phyloP scores from a whole-genome alignment of 2,329 filamentous ascomycete genomes.

The Ustulina deusta region DNA sequence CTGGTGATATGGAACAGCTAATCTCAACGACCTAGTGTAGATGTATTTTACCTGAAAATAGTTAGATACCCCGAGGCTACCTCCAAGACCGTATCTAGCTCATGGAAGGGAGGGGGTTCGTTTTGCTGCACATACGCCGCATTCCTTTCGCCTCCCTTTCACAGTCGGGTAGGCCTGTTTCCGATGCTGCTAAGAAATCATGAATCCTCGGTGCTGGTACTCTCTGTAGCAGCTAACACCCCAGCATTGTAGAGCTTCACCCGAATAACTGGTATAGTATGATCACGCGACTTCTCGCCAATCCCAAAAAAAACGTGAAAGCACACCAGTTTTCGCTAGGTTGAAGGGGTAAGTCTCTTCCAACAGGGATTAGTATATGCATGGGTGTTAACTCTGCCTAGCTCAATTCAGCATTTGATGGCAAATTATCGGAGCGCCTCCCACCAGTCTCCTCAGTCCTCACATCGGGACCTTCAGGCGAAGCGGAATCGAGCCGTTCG shows the following conservation, averaged over 20 bases:
- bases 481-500: constrained; percentile 16
- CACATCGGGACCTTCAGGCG: neutral
- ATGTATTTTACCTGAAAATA: constrained; percentile 10
- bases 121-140: neutral
- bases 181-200: neutral
- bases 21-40: too few species aligned
- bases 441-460: constrained; percentile 5
- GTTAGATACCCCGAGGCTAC: constrained; percentile 29
- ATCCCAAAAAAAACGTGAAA: constrained; percentile 11
- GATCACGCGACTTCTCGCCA: constrained; percentile 22
- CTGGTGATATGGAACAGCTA: neutral
- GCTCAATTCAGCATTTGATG: neutral
- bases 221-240: neutral
- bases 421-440: neutral
- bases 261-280: neutral
- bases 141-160: neutral
- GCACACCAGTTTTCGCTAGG: neutral
- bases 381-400: neutral
- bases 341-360: neutral
- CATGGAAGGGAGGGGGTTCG: neutral
- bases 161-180: neutral
- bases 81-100: neutral
- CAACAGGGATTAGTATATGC: neutral
- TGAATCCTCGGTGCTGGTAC: neutral
- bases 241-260: neutral